These are phyloP conservation scores for Durotheca rogersii DNA, from an alignment of 495 filamentous ascomycete species.

Conservation along the genomic window DNA sequence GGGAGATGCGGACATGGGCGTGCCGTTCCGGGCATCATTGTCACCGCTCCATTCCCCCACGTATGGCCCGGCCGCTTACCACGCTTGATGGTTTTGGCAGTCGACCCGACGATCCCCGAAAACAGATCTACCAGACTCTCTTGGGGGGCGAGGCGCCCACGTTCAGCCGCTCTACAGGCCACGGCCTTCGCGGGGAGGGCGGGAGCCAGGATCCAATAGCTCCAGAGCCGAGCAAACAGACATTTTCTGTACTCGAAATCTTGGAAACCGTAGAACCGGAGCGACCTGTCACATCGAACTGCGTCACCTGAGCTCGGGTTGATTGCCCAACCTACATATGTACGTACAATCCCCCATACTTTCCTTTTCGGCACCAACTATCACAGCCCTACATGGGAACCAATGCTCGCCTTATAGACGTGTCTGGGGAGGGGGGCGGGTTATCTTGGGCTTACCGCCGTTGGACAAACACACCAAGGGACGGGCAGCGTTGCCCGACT, in stretches of 20 bases:
- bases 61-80: conserved; percentile 25
- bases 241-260: conserved; percentile 21
- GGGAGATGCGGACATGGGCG: conserved; percentile 11
- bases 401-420: conserved; percentile 8
- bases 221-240: conserved; percentile 34
- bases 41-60: conserved; percentile 22
- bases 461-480: conserved; percentile 8
- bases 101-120: conserved; percentile 22
- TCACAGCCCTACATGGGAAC: conserved; percentile 20
- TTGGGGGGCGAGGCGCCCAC: conserved; percentile 14
- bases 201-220: conserved; percentile 28
- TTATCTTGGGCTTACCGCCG: conserved; percentile 3
- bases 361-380: conserved; percentile 12
- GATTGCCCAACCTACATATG: conserved; percentile 13
- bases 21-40: conserved; percentile 26
- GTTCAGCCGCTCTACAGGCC: conserved; percentile 30
- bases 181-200: conserved; percentile 32
- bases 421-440: background rate
- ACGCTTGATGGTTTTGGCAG: conserved; percentile 19
- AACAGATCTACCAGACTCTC: conserved; percentile 15
- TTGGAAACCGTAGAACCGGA: conserved; percentile 23
- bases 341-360: conserved; percentile 13
- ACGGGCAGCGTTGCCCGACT: background rate
- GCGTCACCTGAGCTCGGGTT: conserved; percentile 19
- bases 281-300: conserved; percentile 34